phyloP scores from a whole-genome alignment of 805 yeast genomes.

The Myxozyma lipomycoides region DNA sequence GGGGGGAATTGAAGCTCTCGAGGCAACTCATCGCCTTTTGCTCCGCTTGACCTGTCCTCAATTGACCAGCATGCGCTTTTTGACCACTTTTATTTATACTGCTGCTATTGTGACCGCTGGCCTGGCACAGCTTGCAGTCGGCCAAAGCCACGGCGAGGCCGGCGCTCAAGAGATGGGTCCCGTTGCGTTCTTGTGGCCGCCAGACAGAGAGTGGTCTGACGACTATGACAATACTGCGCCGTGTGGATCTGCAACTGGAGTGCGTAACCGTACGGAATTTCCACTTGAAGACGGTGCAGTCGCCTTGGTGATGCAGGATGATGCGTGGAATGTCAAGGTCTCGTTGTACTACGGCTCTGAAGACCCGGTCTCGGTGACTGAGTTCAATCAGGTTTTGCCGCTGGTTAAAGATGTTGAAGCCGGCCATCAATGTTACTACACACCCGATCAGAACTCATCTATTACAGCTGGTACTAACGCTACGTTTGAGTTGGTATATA shows the following conservation, averaged over 20 bases:
- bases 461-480: slow-evolving; percentile 43
- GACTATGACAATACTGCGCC: slow-evolving; percentile 47
- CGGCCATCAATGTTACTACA: slow-evolving; percentile 47
- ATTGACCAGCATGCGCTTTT: no score
- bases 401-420: slow-evolving; percentile 32
- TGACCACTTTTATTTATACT: no score
- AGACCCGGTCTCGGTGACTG: slow-evolving; percentile 42
- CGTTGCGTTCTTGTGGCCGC: slow-evolving; percentile 43
- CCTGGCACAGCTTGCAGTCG: slow-evolving; percentile 16
- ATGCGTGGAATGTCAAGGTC: slow-evolving; percentile 41
- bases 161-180: slow-evolving; percentile 43
- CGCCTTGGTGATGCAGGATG: slow-evolving; percentile 45
- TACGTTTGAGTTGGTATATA: slow-evolving; percentile 45
- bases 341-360: slow-evolving; percentile 41
- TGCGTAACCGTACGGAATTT: slow-evolving; percentile 43
- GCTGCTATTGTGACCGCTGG: neutral
- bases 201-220: slow-evolving; percentile 46
- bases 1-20: no score
- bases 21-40: no score
- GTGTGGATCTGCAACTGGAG: slow-evolving; percentile 43
- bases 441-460: slow-evolving; percentile 43
- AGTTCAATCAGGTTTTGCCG: slow-evolving; percentile 39
- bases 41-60: no score
- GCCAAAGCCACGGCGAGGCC: slow-evolving; percentile 37
- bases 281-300: slow-evolving; percentile 48